A percentile compares a stretch with the other conserved stretches of the same genome.
phyloP scores from a whole-genome alignment of 352 stramenopile genomes.

The Pythium grandisporangium region DNA sequence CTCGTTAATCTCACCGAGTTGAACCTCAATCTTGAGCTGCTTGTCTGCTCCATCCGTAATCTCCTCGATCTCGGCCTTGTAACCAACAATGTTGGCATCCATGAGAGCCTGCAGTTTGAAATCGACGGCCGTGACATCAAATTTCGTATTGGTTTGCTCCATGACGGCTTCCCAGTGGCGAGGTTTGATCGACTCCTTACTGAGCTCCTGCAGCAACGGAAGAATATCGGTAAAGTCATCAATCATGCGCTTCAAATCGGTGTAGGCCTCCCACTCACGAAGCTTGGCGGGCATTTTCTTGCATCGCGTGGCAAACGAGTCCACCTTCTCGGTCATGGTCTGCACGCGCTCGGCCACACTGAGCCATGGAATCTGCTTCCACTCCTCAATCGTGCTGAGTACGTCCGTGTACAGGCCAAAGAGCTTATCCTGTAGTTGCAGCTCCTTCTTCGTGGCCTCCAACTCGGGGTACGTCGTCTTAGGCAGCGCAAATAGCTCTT shows the following conservation, averaged over 20 bases:
- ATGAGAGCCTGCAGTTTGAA: slow-evolving; percentile 96
- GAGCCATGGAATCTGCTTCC: slow-evolving; percentile 95
- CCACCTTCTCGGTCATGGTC: slow-evolving; percentile 95
- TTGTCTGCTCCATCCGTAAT: slow-evolving; percentile 97
- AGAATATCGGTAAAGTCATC: slow-evolving; percentile 97
- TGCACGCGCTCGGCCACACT: slow-evolving; percentile 91
- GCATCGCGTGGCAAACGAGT: slow-evolving; percentile 91
- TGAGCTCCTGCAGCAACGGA: slow-evolving; percentile 94
- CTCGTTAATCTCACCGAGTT: slow-evolving; percentile 90
- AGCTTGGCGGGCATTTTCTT: slow-evolving; percentile 97
- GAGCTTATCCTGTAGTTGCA: slow-evolving; percentile 90
- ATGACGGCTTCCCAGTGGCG: slow-evolving; percentile 97
- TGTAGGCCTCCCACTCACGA: slow-evolving; percentile 96
- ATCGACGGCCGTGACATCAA: slow-evolving; percentile 91
- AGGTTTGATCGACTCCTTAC: slow-evolving; percentile 94
- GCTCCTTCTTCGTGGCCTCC: slow-evolving; percentile 96
- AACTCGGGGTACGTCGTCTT: slow-evolving; percentile 96
- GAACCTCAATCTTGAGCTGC: slow-evolving; percentile 95
- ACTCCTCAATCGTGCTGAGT: slow-evolving; percentile 94
- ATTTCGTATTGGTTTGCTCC: slow-evolving; percentile 88
- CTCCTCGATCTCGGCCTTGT: slow-evolving; percentile 95
- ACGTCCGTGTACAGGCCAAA: slow-evolving; percentile 98
- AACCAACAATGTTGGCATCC: slow-evolving; percentile 88
- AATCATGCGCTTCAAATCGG: slow-evolving; percentile 95
- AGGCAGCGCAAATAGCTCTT: slow-evolving; percentile 95